Evolutionary conservation across 2,329 filamentous ascomycete species (phyloP), one percentile per base, ranked within the genome.

Genomic region (Trichoderma atrobrunneum): DNA sequence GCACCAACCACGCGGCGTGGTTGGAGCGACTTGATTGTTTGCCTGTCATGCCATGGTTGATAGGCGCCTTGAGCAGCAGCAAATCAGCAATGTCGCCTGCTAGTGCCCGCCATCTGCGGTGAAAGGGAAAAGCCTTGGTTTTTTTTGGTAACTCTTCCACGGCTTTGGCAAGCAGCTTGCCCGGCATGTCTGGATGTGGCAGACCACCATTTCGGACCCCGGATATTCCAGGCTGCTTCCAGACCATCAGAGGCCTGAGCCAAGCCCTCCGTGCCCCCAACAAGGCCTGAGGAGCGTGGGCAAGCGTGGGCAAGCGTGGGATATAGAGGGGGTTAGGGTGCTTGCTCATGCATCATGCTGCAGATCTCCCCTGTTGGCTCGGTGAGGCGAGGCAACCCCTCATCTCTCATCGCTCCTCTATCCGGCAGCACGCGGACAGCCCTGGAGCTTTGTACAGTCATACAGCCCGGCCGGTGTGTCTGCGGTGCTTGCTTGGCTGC

Each of bases 281-380:
- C 48, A 48, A 24, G 68, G 48, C 60, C 43, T 71, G 43, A 57
- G 4, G n/a, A 70, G 67, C 59, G 59, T 71, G 60, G 68, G 59
- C 57, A 30, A 43, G 43, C 70, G 62, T 72, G 62, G 70, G 61
- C 62, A 62, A 66, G 21, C 70, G 70, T 72, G 70, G 70, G 70
- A 67, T 57, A 62, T 39, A 60, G 65, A 69, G 70, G 70, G 71
- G 64, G 26, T 62, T 59, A 26, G 43, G 71, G 71, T 56, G 59
- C 64, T 68, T 69, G 62, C 71, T 28, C 48, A 69, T 72, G 71
- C 71, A 72, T 34, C 63, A 69, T 63, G 51, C 70, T 69, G 71
- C 71, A 72, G 71, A 72, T 72, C 71, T 71, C 68, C 64, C 68
- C 68, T 71, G 68, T 51, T 71, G 68, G 60, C 36, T 66, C 63